Evolutionary conservation across 768 basidiomycete genomes (phyloP), one percentile per base, ranked within the genome.

Genomic region (Rhodotorula graminis): DNA sequence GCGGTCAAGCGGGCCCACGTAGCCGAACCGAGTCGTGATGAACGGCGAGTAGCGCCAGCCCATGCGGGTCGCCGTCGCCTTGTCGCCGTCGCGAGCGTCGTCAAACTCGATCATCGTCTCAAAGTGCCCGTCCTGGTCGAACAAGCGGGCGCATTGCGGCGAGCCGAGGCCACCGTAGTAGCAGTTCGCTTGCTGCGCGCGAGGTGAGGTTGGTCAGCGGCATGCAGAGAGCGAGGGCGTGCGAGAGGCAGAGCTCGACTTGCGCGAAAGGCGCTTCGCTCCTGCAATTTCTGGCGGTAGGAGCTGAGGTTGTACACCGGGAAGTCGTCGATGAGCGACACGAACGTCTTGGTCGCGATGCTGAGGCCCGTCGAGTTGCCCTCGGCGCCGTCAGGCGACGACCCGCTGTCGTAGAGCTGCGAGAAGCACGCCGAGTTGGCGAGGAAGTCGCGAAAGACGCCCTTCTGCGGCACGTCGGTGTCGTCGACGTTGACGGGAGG

Each of bases 101-200:
- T 61, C 59, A 29, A 61, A 61, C 42, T 61, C 59, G 59, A 61
- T 29, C 21, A 61, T 25, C 42, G 46, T 61, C n/a, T 61, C 59
- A 23, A 61, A 61, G 44, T 61, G 59, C 0, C 59, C 59, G 44
- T n/a, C 59, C 25, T 18, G 46, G 40, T 6, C 3, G 59, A 61
- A 61, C 1, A 1, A 7, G 42, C 59, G 59, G 25, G 2, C 31
- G 59, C 59, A 61, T 4, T 23, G 31, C 6, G 11, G 8, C 8
- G 11, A 15, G 23, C 23, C 23, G 25, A 14, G 10, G 40, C 5
- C 12, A 19, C 18, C 58, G 58, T 29, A 27, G 40, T 8, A 9
- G 58, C 40, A 40, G 37, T 10, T 2, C 12, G 1, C 11, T 19
- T 6, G 23, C 37, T 40, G 18, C 25, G 58, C 21, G 40, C 4